Base-by-base conservation (phyloP, 2,329 filamentous ascomycete genomes). In the Fusarium verrucosum region DNA sequence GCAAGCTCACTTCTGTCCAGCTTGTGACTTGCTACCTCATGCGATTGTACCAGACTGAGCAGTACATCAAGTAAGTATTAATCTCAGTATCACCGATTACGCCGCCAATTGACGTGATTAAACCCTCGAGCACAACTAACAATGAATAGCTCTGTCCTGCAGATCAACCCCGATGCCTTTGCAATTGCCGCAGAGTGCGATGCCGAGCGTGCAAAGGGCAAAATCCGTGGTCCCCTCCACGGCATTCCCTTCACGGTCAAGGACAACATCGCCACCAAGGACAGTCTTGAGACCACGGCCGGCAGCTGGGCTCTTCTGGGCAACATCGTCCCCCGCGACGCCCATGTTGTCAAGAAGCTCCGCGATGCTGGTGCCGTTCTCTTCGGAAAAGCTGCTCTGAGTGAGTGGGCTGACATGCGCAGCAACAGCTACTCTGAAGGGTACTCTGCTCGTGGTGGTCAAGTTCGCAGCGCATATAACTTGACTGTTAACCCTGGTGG, bases 221-320 rank as follows among this genome's bases (percentile, higher is more conserved):
- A 77, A 35, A 74, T 87, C 10, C 83, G 88, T n/a, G 84, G 89
- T 2, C 86, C 86, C 1, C 80, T 94, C 2, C 90, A 93, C 72
- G 90, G 90, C 4, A 91, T 94, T 38, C 90, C 91, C 0, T 91
- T 91, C 72, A 80, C 89, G 4, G 85, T 92, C 64, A 93, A 93
- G 75, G 90, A 72, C 58, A 72, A 72, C 56, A 89, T 91, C 72
- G 79, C 89, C 8, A 85, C 92, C 62, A 93, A 93, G 75, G 90
- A 93, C 72, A 90, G 89, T 71, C 89, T 93, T 83, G 84, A 92
- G 72, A 93, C 90, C 0, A 92, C 90, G 0, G 89, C 90, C 1
- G 91, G 91, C 1, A 87, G 83, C 69, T 88, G 81, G 83, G 87
- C 87, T 17, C 81, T 93, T 0, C 74, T 90, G 2, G 90, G 89